Percentiles rank a stretch among this genome's conserved stretches.
phyloP scores from a whole-genome alignment of 352 stramenopile species.

The Globisporangium canariense region DNA sequence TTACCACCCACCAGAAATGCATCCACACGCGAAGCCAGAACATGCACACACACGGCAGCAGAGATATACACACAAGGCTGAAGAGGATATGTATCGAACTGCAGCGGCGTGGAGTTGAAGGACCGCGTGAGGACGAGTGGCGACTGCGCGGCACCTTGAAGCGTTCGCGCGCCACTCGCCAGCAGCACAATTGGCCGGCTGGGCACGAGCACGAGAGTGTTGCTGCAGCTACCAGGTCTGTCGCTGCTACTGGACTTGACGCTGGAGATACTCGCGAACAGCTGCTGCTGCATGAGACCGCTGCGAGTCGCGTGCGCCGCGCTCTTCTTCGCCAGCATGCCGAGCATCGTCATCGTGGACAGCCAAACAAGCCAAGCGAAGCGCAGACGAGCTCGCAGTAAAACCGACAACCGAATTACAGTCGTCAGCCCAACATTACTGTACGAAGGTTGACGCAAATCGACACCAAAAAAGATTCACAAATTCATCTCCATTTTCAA shows the following conservation, averaged over 20 bases:
- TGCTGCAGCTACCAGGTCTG: not conserved
- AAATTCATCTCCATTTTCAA: too few species aligned
- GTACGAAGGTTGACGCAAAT: too few species aligned
- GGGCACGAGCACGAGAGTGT: not conserved
- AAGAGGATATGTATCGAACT: constrained; percentile 26
- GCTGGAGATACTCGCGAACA: not conserved
- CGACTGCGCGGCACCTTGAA: not conserved
- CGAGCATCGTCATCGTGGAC: not conserved
- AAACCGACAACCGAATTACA: too few species aligned
- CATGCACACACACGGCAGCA: not conserved
- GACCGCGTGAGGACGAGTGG: not conserved
- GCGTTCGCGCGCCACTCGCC: not conserved
- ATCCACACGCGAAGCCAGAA: not conserved
- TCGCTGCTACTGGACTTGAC: not conserved
- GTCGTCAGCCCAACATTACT: too few species aligned
- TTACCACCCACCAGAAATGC: not conserved
- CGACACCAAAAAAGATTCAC: too few species aligned
- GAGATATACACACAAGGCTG: not conserved
- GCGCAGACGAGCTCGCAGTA: too few species aligned
- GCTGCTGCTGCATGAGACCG: not conserved
- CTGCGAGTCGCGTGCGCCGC: not conserved
- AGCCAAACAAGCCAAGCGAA: not conserved
- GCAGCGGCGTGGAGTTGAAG: constrained; percentile 19
- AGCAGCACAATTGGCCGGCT: not conserved
- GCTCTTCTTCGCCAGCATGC: constrained; percentile 7